phyloP scores from a whole-genome alignment of 352 stramenopile species.

The Globisporangium emineosum region DNA sequence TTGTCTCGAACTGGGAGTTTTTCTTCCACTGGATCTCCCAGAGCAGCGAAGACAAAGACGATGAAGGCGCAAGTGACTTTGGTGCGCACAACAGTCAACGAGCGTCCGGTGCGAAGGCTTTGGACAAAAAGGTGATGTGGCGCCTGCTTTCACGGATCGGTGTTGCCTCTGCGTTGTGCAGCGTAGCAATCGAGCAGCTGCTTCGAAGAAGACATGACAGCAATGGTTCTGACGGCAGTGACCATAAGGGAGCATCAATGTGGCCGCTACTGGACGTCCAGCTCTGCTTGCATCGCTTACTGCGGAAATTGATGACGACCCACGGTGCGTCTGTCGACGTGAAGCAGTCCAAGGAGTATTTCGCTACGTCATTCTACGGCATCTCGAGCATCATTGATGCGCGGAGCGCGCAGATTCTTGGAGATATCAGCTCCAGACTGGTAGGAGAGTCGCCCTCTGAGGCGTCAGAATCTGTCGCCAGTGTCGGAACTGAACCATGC shows the following conservation, averaged over 20 bases:
- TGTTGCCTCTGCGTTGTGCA: conserved; percentile 50
- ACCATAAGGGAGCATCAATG: conserved; percentile 24
- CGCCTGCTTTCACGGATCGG: conserved; percentile 41
- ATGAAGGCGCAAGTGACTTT: conserved; percentile 16
- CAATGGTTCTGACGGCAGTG: conserved; percentile 1
- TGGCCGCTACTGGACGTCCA: conserved; percentile 57
- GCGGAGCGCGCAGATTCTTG: conserved; percentile 10
- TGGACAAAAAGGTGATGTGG: conserved; percentile 29
- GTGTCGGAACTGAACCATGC: not conserved
- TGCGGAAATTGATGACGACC: conserved; percentile 30
- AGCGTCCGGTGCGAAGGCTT: not conserved
- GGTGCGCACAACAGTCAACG: conserved; percentile 5
- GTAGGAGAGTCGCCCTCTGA: not conserved
- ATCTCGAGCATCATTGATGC: conserved; percentile 36
- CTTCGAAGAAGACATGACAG: conserved; percentile 4
- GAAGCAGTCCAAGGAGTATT: conserved; percentile 36
- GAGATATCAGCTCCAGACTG: conserved; percentile 8
- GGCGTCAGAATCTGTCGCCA: not conserved
- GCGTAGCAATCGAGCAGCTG: conserved; percentile 37
- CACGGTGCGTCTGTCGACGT: conserved; percentile 23
- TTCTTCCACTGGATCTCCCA: conserved; percentile 61
- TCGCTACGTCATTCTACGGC: conserved; percentile 27
- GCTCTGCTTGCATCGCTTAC: conserved; percentile 48
- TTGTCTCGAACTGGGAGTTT: conserved; percentile 52
- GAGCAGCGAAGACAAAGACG: conserved; percentile 17